Evolutionary conservation across 805 yeast species (phyloP), one percentile per base, ranked within the genome.

Genomic region (Metschnikowia noctiluminum): DNA sequence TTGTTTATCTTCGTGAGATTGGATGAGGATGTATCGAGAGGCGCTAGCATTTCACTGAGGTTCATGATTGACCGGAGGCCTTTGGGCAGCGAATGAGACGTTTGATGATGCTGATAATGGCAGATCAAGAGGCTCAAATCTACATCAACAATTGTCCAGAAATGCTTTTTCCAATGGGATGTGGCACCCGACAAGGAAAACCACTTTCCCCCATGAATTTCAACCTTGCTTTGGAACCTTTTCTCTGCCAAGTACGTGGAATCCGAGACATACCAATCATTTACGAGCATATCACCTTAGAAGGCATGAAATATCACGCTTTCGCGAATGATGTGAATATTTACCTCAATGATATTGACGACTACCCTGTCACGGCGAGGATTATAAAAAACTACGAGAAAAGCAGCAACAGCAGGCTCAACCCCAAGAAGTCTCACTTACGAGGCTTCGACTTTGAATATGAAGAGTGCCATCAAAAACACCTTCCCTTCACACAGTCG

Each of bases 171-270:
- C 47, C 44, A 6, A 11, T 48, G 11, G 12, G 21, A 7, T 38
- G 46, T 28, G 47, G 48, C 10, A 43, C 48, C 7, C 15, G 43
- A 21, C 51, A 48, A 40, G 51, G 48, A 6, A 43, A 48, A 16
- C 51, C 51, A 4, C 32, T 48, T 14, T 39, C 45, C 5, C 47
- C 45, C 27, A 38, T 47, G 14, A 30, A 42, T 9, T 38, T 38
- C 41, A 43, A 43, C 31, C 14, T 43, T 11, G 51, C 48, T 6
- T 28, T 48, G 28, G 51, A 48, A 28, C 48, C 47, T 16, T 16
- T 43, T 32, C 38, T 48, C n/a, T 15, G 11, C 21, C 43, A 39
- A 21, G 27, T 47, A 6, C 21, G 35, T n/a, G 13, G 9, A n/a
- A 6, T 38, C 6, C 16, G 13, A 12, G 43, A 40, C 16, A 35